Conservation (phyloP, 495 filamentous ascomycete genomes). For the Trichoderma virens region DNA sequence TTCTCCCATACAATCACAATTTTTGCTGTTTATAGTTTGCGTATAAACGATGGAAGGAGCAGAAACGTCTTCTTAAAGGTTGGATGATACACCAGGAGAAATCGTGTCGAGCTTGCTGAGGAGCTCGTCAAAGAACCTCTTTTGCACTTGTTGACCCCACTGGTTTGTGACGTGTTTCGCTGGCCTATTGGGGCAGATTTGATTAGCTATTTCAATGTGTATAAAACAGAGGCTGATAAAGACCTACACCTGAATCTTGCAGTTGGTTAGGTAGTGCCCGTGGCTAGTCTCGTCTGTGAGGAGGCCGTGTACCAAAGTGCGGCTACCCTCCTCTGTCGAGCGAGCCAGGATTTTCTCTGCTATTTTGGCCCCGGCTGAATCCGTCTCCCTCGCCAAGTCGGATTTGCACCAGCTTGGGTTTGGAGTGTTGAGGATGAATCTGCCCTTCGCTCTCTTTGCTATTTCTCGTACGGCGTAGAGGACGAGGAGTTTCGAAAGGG, state of each 20-base stretch:
- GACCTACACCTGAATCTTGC: slow-evolving; percentile 22
- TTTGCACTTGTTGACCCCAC: slow-evolving; percentile 34
- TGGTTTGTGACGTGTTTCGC: slow-evolving; percentile 25
- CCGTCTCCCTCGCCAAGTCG: slow-evolving; percentile 12
- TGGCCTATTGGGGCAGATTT: slow-evolving; percentile 15
- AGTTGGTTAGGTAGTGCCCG: slow-evolving; percentile 30
- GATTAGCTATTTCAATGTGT: not conserved
- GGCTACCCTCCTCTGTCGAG: slow-evolving; percentile 30
- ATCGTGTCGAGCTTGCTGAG: slow-evolving; percentile 42
- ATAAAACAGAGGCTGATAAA: not conserved
- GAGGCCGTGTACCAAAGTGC: slow-evolving; percentile 27
- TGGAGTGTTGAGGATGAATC: slow-evolving; percentile 44
- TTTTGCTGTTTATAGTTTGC: too few relatives aligned
- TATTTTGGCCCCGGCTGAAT: slow-evolving; percentile 8
- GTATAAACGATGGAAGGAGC: too few relatives aligned
- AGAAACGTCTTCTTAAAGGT: not conserved
- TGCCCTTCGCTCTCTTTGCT: slow-evolving; percentile 21
- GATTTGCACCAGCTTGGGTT: slow-evolving; percentile 36
- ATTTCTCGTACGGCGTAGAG: slow-evolving; percentile 42
- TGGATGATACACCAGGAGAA: slow-evolving; percentile 32
- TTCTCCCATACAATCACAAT: too few relatives aligned
- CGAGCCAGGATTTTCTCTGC: slow-evolving; percentile 25
- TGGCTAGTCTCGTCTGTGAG: slow-evolving; percentile 23
- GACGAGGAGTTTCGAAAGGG: slow-evolving; percentile 46
- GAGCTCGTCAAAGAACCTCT: slow-evolving; percentile 46